phyloP scores from a whole-genome alignment of 2,329 filamentous ascomycete species.

The Fonsecaea pugnacius region DNA sequence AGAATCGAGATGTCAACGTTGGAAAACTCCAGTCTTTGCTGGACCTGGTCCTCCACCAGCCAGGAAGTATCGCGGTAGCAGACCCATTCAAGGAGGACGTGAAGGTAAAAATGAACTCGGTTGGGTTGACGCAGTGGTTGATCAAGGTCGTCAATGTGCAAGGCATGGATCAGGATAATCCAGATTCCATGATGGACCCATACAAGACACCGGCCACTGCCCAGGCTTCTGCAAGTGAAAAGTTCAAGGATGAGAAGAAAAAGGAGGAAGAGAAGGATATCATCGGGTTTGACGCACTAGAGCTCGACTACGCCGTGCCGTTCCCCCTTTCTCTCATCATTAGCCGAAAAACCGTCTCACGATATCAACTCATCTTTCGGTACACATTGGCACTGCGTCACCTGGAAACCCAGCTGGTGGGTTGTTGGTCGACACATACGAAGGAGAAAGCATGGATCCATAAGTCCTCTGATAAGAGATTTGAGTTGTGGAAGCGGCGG shows the following conservation, averaged over 20 bases:
- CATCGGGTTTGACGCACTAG: conserved; percentile 85
- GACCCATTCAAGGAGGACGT: conserved; percentile 99
- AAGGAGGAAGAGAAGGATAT: conserved; percentile 88
- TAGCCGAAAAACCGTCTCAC: conserved; percentile 92
- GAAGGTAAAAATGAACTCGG: conserved; percentile 95
- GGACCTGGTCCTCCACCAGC: conserved; percentile 95
- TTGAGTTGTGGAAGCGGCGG: conserved; percentile 90
- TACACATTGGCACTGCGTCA: conserved; percentile 89
- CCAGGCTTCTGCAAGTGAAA: conserved; percentile 38
- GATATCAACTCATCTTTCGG: conserved; percentile 94
- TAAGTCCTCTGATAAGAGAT: conserved; percentile 69
- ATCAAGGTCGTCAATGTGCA: conserved; percentile 97
- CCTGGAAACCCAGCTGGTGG: conserved; percentile 82
- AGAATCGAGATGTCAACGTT: conserved; percentile 84
- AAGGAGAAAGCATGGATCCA: conserved; percentile 81
- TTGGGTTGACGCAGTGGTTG: conserved; percentile 87
- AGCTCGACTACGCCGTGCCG: conserved; percentile 91
- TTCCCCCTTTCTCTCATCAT: conserved; percentile 96
- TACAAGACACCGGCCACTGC: conserved; percentile 70
- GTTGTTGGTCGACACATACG: conserved; percentile 88
- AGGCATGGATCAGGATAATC: conserved; percentile 82
- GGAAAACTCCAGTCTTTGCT: conserved; percentile 92
- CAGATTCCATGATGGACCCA: conserved; percentile 65
- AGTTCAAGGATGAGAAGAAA: conserved; percentile 70
- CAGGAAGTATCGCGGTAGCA: conserved; percentile 87